Percentiles rank a stretch among this genome's conserved stretches.
These are phyloP conservation scores for Biscutella laevigata DNA, from an alignment of 441 rosid genomes.

Conservation along the genomic window DNA sequence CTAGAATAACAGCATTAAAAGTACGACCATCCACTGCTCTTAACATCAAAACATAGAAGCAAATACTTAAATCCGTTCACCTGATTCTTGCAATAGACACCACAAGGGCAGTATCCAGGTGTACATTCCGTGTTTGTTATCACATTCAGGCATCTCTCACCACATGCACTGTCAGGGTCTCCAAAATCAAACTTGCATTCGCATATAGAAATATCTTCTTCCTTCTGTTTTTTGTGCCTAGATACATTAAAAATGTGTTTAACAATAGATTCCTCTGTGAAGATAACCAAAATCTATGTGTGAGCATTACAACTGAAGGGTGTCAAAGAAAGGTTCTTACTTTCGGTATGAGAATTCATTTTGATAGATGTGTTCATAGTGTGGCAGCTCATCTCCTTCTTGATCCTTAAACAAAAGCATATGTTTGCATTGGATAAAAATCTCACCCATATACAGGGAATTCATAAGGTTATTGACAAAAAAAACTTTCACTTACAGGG, in stretches of 20 bases:
- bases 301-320: background rate
- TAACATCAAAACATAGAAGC: background rate
- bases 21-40: background rate
- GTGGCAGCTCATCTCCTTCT: slow-evolving; percentile 38
- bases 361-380: slow-evolving; percentile 52
- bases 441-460: background rate
- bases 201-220: slow-evolving; percentile 79
- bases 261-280: background rate
- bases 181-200: slow-evolving; percentile 63
- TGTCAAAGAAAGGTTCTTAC: slow-evolving; percentile 26
- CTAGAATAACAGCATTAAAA: background rate
- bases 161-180: slow-evolving; percentile 72
- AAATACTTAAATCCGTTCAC: slow-evolving; percentile 21
- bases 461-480: too few species aligned
- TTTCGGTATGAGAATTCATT: slow-evolving; percentile 62
- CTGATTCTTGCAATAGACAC: slow-evolving; percentile 77
- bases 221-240: slow-evolving; percentile 83
- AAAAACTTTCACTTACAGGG: slow-evolving; percentile 18
- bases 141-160: slow-evolving; percentile 78
- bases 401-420: slow-evolving; percentile 30
- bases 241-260: background rate
- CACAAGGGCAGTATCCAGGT: slow-evolving; percentile 72
- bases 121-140: slow-evolving; percentile 87
- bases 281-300: background rate
- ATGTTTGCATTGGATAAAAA: background rate